Percentiles rank a stretch among this genome's conserved stretches.
Conservation (phyloP, 164 flowering plant species). For the Piper betle region DNA sequence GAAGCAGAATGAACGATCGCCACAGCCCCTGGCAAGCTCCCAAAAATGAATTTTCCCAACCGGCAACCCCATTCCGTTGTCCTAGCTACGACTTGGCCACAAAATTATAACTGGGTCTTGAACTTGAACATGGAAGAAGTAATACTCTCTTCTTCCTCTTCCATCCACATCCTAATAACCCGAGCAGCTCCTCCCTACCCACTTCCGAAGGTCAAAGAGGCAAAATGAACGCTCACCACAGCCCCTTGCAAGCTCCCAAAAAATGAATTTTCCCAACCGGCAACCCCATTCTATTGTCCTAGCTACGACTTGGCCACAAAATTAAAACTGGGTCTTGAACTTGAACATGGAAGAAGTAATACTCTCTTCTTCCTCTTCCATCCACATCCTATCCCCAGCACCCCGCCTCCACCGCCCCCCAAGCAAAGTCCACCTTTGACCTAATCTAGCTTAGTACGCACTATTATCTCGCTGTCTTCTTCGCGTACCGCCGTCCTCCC, state of each 20-base stretch:
- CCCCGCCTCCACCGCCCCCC: neutral
- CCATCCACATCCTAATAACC: too few species aligned
- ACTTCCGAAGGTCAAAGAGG: neutral
- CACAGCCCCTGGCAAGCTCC: neutral
- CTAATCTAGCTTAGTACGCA: neutral
- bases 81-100: neutral
- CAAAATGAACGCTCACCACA: neutral
- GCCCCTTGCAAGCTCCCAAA: neutral
- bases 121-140: neutral
- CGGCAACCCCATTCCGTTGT: too few species aligned
- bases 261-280: too few species aligned
- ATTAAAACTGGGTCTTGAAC: neutral
- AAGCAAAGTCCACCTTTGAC: constrained; percentile 1
- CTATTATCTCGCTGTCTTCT: neutral
- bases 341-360: neutral
- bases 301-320: neutral
- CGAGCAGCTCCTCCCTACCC: too few species aligned
- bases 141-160: neutral
- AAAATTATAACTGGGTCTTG: neutral
- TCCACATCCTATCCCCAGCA: neutral
- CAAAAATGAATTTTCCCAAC: too few species aligned
- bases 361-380: neutral
- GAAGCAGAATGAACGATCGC: neutral
- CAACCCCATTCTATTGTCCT: too few species aligned
- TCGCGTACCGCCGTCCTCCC: neutral